These are phyloP conservation scores for Aspergillus heteromorphus DNA, from an alignment of 495 filamentous ascomycete genomes.

Conservation along the genomic window DNA sequence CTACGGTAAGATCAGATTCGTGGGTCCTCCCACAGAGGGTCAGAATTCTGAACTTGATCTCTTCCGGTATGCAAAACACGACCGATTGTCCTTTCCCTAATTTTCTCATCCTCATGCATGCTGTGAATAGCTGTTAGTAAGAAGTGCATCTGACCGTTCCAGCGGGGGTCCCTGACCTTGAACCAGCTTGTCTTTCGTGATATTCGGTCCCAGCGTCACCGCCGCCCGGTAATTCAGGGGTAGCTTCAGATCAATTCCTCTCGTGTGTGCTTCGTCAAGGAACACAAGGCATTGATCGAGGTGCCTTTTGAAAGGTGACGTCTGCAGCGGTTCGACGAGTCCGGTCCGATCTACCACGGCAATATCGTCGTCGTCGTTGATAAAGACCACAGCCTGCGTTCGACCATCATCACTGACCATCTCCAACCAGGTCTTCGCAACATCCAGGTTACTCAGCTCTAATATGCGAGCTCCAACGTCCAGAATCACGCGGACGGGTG, in stretches of 20 bases:
- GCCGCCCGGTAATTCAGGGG: conserved; percentile 49
- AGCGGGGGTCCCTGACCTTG: conserved; percentile 47
- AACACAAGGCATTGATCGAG: conserved; percentile 46
- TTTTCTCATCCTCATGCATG: conserved; percentile 57
- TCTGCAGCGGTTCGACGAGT: conserved; percentile 42
- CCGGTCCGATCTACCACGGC: conserved; percentile 44
- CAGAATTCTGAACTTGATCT: conserved; percentile 33
- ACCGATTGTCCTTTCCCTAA: conserved; percentile 54
- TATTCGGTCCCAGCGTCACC: conserved; percentile 58
- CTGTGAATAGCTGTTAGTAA: conserved; percentile 22
- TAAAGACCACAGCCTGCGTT: conserved; percentile 49
- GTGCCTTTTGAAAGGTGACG: conserved; percentile 48
- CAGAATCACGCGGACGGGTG: conserved; percentile 53
- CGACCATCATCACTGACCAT: neutral
- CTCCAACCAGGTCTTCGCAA: conserved; percentile 46
- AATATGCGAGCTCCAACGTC: conserved; percentile 73
- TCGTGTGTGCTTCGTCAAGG: conserved; percentile 66
- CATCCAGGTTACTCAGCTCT: conserved; percentile 50
- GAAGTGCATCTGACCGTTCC: neutral
- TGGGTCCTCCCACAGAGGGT: neutral
- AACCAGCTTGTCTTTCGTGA: conserved; percentile 64
- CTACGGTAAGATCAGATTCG: neutral
- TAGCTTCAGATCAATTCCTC: conserved; percentile 64
- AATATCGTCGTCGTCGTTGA: conserved; percentile 47
- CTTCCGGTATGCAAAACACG: conserved; percentile 43